Percentiles rank a stretch among this genome's conserved stretches.
Evolutionary conservation across 2,329 filamentous ascomycete species (phyloP).

Genomic region (Zymoseptoria passerinii): DNA sequence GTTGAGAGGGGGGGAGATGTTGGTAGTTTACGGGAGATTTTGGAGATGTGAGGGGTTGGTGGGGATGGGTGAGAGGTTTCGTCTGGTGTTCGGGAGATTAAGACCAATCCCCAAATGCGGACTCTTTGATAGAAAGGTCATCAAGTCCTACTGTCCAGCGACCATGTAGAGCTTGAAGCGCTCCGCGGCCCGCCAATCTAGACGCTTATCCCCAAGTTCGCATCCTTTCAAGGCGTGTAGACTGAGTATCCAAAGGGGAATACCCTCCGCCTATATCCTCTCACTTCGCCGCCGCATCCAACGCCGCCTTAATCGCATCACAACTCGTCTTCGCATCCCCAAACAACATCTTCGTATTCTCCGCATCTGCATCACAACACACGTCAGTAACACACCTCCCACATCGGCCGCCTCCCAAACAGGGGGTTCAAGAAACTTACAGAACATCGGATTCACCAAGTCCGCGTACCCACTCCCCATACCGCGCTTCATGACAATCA

Average conservation of each 20-base stretch:
- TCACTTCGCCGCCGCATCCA: conserved; percentile 11
- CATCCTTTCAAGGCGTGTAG: no score
- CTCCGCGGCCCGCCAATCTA: no score
- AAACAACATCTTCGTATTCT: conserved; percentile 79
- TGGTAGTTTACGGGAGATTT: not conserved
- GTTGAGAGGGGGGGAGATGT: not conserved
- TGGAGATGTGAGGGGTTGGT: not conserved
- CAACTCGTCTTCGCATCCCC: conserved; percentile 65
- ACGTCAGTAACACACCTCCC: not conserved
- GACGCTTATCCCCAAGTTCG: no score
- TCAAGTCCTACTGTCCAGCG: no score
- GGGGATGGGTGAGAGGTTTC: not conserved
- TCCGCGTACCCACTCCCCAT: conserved; percentile 86
- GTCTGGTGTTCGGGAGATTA: no score
- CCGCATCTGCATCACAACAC: conserved; percentile 55
- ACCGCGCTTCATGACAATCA: conserved; percentile 84
- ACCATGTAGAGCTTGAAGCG: no score
- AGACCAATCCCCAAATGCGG: no score
- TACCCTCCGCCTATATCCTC: no score
- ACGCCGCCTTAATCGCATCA: conserved; percentile 28
- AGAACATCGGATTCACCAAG: conserved; percentile 90
- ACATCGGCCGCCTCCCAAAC: not conserved
- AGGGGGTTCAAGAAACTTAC: not conserved
- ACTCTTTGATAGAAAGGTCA: no score
- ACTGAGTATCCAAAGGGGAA: no score